These are phyloP conservation scores for Metschnikowia peoriensis DNA, from an alignment of 805 yeast species.

Conservation along the genomic window DNA sequence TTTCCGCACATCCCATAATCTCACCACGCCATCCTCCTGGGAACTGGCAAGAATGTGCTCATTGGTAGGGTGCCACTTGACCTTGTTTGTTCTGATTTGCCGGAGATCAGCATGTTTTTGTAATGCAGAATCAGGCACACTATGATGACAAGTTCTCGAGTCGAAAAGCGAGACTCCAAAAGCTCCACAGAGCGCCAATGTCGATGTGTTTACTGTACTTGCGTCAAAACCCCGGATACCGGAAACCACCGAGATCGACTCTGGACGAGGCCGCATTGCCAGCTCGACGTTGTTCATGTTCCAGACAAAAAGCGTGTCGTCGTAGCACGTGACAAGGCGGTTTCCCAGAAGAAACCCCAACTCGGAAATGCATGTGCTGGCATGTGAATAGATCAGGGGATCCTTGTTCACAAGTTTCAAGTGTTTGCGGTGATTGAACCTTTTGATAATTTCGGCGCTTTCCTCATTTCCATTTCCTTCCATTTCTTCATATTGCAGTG, in stretches of 20 bases:
- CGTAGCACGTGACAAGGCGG: slow-evolving; percentile 60
- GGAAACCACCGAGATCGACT: slow-evolving; percentile 48
- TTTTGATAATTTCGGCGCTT: slow-evolving; percentile 70
- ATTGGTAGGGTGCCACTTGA: slow-evolving; percentile 64
- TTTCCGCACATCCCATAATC: slow-evolving; percentile 76
- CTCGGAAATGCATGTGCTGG: slow-evolving; percentile 26
- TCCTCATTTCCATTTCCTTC: slow-evolving; percentile 21
- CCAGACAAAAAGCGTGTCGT: slow-evolving; percentile 75
- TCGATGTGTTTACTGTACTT: slow-evolving; percentile 4
- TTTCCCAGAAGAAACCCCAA: slow-evolving; percentile 32
- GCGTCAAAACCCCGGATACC: slow-evolving; percentile 53
- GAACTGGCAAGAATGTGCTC: slow-evolving; percentile 64
- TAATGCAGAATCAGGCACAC: slow-evolving; percentile 27
- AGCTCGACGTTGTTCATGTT: slow-evolving; percentile 57
- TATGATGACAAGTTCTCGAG: slow-evolving; percentile 49
- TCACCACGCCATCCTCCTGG: slow-evolving; percentile 52
- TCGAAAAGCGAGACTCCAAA: slow-evolving; percentile 78
- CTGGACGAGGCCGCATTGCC: slow-evolving; percentile 44
- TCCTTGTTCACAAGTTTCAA: slow-evolving; percentile 35
- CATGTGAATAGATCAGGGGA: slow-evolving; percentile 19
- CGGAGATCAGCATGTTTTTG: slow-evolving; percentile 5
- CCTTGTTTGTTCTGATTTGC: slow-evolving; percentile 35
- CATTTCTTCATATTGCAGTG: slow-evolving; percentile 4
- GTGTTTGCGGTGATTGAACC: slow-evolving; percentile 78
- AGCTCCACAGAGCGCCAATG: slow-evolving; percentile 63